phyloP scores from a whole-genome alignment of 2,329 filamentous ascomycete genomes.

The Endocalyx cinctus region DNA sequence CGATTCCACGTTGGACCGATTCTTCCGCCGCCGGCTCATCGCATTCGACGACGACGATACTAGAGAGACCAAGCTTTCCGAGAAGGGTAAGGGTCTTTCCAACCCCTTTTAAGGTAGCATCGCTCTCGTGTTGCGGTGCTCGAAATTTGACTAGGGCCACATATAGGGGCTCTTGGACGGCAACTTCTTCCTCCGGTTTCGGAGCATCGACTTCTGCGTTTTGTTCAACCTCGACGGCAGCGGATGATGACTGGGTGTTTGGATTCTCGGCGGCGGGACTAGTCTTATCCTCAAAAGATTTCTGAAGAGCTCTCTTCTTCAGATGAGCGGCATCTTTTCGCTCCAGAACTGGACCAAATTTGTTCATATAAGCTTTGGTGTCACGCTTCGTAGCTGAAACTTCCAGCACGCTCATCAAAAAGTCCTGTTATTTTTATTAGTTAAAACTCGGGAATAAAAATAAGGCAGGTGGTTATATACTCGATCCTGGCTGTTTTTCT shows the following conservation, averaged over 20 bases:
- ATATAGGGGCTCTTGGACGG: conserved; percentile 45
- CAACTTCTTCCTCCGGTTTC: conserved; percentile 39
- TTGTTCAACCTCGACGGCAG: conserved; percentile 3
- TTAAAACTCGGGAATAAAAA: too few species aligned
- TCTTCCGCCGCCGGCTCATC: conserved; percentile 30
- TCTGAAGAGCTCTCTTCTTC: conserved; percentile 24
- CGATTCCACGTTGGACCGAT: conserved; percentile 36
- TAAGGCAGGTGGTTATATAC: conserved; percentile 26
- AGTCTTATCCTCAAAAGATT: conserved; percentile 16
- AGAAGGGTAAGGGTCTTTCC: conserved; percentile 82
- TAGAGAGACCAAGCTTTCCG: conserved; percentile 72
- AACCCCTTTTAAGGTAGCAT: conserved; percentile 67
- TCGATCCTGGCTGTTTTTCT: conserved; percentile 43
- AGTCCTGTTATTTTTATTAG: too few species aligned
- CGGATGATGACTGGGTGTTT: conserved; percentile 3
- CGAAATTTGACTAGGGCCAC: conserved; percentile 83
- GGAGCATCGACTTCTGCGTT: conserved; percentile 5
- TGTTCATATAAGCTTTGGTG: conserved; percentile 84
- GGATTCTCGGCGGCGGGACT: conserved; percentile 1
- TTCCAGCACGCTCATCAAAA: conserved; percentile 80
- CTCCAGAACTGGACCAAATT: conserved; percentile 54
- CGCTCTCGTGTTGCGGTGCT: conserved; percentile 64
- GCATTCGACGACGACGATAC: conserved; percentile 79
- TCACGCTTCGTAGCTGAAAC: conserved; percentile 90
- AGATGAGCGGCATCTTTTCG: conserved; percentile 27